Percentiles rank a stretch among this genome's conserved stretches.
Evolutionary conservation across 306 rosid genomes (phyloP).

Genomic region (Prunus dulcis): DNA sequence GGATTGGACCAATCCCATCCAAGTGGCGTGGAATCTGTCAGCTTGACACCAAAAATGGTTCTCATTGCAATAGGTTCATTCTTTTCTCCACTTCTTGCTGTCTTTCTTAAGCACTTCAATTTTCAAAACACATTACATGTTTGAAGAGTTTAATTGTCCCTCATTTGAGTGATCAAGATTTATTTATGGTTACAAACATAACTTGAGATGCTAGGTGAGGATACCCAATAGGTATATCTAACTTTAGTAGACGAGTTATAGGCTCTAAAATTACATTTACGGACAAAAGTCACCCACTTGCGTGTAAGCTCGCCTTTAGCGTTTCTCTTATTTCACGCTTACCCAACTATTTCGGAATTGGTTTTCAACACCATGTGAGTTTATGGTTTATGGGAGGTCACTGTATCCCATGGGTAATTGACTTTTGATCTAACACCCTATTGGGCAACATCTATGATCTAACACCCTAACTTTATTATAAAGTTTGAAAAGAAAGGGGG

Average conservation of each 20-base stretch:
- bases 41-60: conserved; percentile 19
- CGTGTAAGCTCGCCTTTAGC: not conserved
- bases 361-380: not conserved
- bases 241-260: too few species aligned
- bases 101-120: not conserved
- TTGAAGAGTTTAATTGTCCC: not conserved
- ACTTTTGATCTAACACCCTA: not conserved
- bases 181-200: too few species aligned
- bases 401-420: not conserved
- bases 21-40: conserved; percentile 67
- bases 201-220: too few species aligned
- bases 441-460: not conserved
- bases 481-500: not conserved
- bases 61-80: conserved; percentile 55
- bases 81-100: not conserved
- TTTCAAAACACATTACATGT: not conserved
- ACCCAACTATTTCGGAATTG: not conserved
- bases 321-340: not conserved
- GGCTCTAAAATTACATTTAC: too few species aligned
- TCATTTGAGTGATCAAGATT: too few species aligned
- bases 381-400: not conserved
- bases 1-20: conserved; percentile 56
- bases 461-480: not conserved
- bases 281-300: too few species aligned
- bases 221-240: too few species aligned